Evolutionary conservation across 2,329 filamentous ascomycete species (phyloP).

Genomic region (Sclerotinia nivalis): DNA sequence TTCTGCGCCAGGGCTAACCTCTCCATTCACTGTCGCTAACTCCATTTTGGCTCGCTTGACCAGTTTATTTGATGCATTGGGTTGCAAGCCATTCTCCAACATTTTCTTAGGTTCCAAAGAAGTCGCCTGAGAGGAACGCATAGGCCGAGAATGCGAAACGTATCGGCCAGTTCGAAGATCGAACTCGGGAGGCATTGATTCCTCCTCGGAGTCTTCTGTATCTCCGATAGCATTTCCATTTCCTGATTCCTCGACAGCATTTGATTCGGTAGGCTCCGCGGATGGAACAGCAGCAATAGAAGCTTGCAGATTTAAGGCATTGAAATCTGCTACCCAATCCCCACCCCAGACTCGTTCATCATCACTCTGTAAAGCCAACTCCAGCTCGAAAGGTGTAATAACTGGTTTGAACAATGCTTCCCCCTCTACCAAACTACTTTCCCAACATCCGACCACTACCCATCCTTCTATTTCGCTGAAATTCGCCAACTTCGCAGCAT

Average conservation of each 20-base stretch:
- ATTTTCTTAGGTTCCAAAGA: slow-evolving; percentile 15
- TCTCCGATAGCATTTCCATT: slow-evolving; percentile 19
- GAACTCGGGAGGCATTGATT: slow-evolving; percentile 84
- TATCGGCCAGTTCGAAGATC: slow-evolving; percentile 87
- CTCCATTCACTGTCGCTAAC: slow-evolving; percentile 77
- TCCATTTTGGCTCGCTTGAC: slow-evolving; percentile 67
- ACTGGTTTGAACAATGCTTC: slow-evolving; percentile 86
- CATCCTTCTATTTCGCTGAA: slow-evolving; percentile 94
- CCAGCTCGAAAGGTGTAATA: slow-evolving; percentile 92
- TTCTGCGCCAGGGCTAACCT: slow-evolving; percentile 89
- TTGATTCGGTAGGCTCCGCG: slow-evolving; percentile 42
- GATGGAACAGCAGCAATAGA: neutral
- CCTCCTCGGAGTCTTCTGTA: slow-evolving; percentile 53
- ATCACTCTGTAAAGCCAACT: slow-evolving; percentile 73
- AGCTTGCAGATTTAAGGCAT: slow-evolving; percentile 51
- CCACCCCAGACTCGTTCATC: slow-evolving; percentile 80
- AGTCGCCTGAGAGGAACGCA: slow-evolving; percentile 47
- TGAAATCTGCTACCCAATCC: slow-evolving; percentile 86
- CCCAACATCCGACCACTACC: slow-evolving; percentile 98
- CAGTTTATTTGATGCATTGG: slow-evolving; percentile 52
- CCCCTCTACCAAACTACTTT: slow-evolving; percentile 88
- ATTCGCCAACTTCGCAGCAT: slow-evolving; percentile 93
- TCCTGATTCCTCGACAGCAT: slow-evolving; percentile 35
- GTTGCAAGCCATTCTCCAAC: slow-evolving; percentile 37
- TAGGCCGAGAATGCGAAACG: slow-evolving; percentile 74